Base-by-base conservation (phyloP, 2,329 filamentous ascomycete genomes). In the Didymosphaeria variabile region DNA sequence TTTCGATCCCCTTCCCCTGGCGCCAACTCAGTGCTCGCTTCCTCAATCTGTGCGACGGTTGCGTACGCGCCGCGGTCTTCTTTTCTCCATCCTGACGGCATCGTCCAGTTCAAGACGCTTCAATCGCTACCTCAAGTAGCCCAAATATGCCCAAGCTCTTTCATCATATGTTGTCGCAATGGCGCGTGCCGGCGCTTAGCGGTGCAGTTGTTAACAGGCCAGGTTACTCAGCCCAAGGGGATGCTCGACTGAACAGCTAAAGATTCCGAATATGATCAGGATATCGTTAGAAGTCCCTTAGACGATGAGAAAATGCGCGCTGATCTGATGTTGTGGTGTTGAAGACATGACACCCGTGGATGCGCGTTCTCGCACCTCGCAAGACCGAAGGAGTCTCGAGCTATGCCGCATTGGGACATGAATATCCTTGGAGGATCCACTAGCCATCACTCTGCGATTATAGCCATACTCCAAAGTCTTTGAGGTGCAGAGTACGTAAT, bases 31-130 rank as follows among this genome's bases (percentile, higher is more conserved):
- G 55, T 61, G 29, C 40, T 61, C 26, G 59, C 58, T 19, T 71
- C 69, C 36, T 77, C 74, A 3, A 65, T 68, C 55, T 78, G 75
- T 31, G 74, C 73, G 31, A 78, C 60, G 9, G 72, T 70, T 4
- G 73, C 70, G 45, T 78, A 78, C 21, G 68, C 67, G 38, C 73
- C 74, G 40, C 67, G 62, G 8, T 67, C 67, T 36, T 67, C 64
- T 44, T 38, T 58, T 19, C 50, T 36, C 70, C 72, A 72, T 57
- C 64, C 52, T 42, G 67, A 62, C 10, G 65, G 57, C 73, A 76
- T 75, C 55, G 57, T 34, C 26, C n/a, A 17, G 26, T 23, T 34
- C 17, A 42, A 23, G 19, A 13, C n/a, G 19, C 21, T n/a, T 38
- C 32, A 51, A 40, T 32, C 29, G 44, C 59, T 65, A 61, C 47